Evolutionary conservation across 2,329 filamentous ascomycete genomes (phyloP).

Genomic region (Elsinoe perseae): DNA sequence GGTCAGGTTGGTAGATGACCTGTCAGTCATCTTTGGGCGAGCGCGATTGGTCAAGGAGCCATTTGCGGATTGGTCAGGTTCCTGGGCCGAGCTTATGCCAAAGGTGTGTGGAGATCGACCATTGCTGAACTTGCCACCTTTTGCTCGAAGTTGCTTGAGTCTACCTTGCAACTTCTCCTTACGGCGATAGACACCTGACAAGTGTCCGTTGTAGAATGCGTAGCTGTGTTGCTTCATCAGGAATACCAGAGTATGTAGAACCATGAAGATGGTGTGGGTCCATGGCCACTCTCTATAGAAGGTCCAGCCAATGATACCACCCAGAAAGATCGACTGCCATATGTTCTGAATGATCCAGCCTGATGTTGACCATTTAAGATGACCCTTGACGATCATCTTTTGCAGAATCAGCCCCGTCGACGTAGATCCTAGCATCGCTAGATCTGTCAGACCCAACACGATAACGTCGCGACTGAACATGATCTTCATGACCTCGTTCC

Average conservation of each 20-base stretch:
- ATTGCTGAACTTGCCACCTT: constrained; percentile 30
- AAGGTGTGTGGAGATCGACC: not conserved
- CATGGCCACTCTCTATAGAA: constrained; percentile 70
- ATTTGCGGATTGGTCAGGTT: constrained; percentile 2
- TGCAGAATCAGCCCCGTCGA: constrained; percentile 60
- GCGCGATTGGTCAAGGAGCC: constrained; percentile 21
- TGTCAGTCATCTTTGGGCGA: constrained; percentile 31
- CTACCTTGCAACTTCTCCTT: constrained; percentile 38
- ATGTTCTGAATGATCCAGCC: constrained; percentile 70
- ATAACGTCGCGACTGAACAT: constrained; percentile 55
- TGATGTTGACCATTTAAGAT: constrained; percentile 56
- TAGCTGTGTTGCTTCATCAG: constrained; percentile 81
- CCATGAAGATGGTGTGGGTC: constrained; percentile 73
- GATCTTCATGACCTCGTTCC: constrained; percentile 61
- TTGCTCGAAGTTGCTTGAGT: constrained; percentile 50
- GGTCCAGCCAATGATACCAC: constrained; percentile 55
- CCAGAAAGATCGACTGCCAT: constrained; percentile 62
- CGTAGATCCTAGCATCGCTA: constrained; percentile 59
- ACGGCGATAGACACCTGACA: constrained; percentile 50
- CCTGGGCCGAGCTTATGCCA: constrained; percentile 14
- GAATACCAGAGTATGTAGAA: constrained; percentile 66
- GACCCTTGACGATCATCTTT: constrained; percentile 50
- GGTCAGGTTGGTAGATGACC: constrained; percentile 37
- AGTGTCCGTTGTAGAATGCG: constrained; percentile 68
- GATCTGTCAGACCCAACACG: constrained; percentile 54